phyloP scores from a whole-genome alignment of 495 filamentous ascomycete genomes.

The Neurospora tetraspora region DNA sequence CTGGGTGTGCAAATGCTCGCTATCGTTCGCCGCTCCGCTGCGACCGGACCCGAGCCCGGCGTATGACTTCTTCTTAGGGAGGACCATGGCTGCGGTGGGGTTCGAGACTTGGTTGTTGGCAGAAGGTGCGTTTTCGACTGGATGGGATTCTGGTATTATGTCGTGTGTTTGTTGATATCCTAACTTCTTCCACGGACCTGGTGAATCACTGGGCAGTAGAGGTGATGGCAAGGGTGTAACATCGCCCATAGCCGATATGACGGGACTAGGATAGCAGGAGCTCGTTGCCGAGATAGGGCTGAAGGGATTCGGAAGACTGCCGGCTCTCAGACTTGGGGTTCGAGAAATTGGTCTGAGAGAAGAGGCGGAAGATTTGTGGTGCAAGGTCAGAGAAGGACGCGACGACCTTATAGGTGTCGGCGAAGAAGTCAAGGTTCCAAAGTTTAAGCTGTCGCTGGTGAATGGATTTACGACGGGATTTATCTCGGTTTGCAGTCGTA shows the following conservation, averaged over 20 bases:
- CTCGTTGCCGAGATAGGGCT: constrained; percentile 30
- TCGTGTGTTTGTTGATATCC: constrained; percentile 30
- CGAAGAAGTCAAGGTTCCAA: neutral
- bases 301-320: constrained; percentile 21
- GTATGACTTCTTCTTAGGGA: constrained; percentile 44
- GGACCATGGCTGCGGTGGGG: constrained; percentile 34
- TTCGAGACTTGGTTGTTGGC: constrained; percentile 43
- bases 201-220: constrained; percentile 58
- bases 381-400: constrained; percentile 20
- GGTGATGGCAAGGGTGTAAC: constrained; percentile 92
- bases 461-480: constrained; percentile 16
- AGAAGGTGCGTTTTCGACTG: constrained; percentile 32
- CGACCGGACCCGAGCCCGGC: constrained; percentile 30
- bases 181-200: constrained; percentile 57
- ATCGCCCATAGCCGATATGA: constrained; percentile 73
- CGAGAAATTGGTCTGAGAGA: constrained; percentile 34
- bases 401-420: constrained; percentile 16
- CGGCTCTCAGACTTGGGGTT: constrained; percentile 38
- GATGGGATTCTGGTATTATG: constrained; percentile 21
- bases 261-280: constrained; percentile 44
- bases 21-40: neutral
- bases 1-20: neutral
- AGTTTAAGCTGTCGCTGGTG: constrained; percentile 7
- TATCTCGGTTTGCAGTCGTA: constrained; percentile 28
- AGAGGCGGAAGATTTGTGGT: constrained; percentile 30